Percentiles rank a stretch among this genome's conserved stretches.
These are phyloP conservation scores for Coix lacrymajobi DNA, from an alignment of 176 grass and related monocot genomes.

Conservation along the genomic window DNA sequence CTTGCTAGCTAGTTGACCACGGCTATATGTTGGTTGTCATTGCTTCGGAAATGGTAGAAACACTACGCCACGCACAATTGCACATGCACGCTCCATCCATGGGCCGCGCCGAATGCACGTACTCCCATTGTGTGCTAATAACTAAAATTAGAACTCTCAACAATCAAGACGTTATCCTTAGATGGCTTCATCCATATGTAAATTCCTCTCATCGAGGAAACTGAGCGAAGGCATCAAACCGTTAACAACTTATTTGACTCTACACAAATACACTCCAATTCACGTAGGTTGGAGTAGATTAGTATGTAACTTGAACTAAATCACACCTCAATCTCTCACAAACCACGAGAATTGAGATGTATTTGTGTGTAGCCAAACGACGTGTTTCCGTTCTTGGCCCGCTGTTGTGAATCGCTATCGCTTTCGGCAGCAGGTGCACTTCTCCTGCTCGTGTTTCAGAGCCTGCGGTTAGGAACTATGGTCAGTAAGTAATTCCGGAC, in stretches of 20 bases:
- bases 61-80: neutral
- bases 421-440: slow-evolving; percentile 69
- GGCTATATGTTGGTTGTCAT: neutral
- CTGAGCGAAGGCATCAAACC: neutral
- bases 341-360: no score
- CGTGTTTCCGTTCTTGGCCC: neutral
- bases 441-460: slow-evolving; percentile 72
- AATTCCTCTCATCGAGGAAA: neutral
- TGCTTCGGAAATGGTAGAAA: neutral
- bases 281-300: no score
- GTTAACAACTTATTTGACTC: no score
- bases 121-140: neutral
- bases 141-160: slow-evolving; percentile 8
- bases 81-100: neutral
- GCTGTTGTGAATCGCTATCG: neutral
- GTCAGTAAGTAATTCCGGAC: neutral
- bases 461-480: slow-evolving; percentile 22
- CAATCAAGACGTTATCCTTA: neutral
- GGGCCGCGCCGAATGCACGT: neutral
- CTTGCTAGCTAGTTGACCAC: neutral
- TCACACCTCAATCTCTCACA: no score
- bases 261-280: no score
- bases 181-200: neutral
- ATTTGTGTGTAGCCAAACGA: no score
- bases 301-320: no score